Conservation (phyloP, 257 asterid species). For the Schizonepeta tenuifolia region DNA sequence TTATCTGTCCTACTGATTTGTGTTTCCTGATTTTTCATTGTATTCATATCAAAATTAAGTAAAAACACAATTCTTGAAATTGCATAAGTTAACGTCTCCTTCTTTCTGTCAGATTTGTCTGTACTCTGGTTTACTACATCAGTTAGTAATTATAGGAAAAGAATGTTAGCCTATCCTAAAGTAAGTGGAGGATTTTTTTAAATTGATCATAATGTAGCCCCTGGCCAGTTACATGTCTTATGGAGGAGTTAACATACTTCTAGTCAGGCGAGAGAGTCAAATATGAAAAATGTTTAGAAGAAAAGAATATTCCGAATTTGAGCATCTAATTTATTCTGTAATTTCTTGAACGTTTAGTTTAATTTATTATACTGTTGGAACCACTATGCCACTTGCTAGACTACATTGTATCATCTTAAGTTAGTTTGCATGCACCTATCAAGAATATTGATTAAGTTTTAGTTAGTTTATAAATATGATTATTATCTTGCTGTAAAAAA, state of each 20-base stretch:
- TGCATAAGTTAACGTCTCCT: neutral
- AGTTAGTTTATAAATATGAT: constrained; percentile 24
- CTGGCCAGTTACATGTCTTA: neutral
- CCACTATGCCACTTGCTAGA: constrained; percentile 14
- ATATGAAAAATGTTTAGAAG: neutral
- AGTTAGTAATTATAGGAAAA: neutral
- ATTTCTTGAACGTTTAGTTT: neutral
- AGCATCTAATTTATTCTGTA: neutral
- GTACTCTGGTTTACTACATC: neutral
- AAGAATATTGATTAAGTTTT: constrained; percentile 27
- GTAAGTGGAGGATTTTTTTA: neutral
- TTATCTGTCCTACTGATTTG: neutral
- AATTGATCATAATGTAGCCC: neutral
- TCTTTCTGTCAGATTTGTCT: neutral
- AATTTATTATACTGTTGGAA: neutral
- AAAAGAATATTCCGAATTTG: neutral
- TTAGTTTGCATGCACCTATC: constrained; percentile 7
- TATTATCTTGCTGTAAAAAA: constrained; percentile 19
- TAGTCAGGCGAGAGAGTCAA: neutral
- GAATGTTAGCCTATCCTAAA: neutral
- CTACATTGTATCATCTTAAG: neutral
- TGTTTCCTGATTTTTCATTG: neutral
- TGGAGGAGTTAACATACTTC: constrained; percentile 12
- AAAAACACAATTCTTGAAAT: neutral
- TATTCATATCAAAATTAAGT: neutral